Conservation (phyloP, 1,284 basidiomycete genomes). For the Ceratobasidium sp. region DNA sequence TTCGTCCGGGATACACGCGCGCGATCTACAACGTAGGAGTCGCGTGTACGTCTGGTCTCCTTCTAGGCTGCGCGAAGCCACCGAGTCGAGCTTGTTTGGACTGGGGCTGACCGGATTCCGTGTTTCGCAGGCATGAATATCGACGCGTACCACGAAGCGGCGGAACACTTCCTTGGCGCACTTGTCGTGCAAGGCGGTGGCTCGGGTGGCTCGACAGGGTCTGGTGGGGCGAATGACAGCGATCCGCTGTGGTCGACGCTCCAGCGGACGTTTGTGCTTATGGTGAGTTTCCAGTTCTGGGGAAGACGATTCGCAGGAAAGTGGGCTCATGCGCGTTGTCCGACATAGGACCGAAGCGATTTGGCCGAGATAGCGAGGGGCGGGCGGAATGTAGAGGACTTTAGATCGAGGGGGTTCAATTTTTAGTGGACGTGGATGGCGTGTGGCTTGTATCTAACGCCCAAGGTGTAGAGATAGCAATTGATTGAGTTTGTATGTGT, state of each 20-base stretch:
- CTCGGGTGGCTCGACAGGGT: conserved; percentile 40
- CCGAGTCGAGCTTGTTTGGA: conserved; percentile 14
- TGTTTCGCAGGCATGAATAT: conserved; percentile 84
- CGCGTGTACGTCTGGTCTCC: conserved; percentile 72
- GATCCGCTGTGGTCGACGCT: conserved; percentile 94
- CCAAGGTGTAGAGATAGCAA: conserved; percentile 7
- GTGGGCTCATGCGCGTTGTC: neutral
- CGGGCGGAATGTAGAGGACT: conserved; percentile 51
- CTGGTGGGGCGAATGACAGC: conserved; percentile 73
- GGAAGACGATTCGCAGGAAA: no score
- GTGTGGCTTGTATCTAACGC: neutral
- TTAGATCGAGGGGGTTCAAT: conserved; percentile 47
- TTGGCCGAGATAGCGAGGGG: conserved; percentile 62
- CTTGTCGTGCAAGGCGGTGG: conserved; percentile 79
- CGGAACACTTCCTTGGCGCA: conserved; percentile 95
- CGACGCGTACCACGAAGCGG: conserved; percentile 94
- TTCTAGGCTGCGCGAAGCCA: conserved; percentile 4
- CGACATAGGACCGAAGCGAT: conserved; percentile 59
- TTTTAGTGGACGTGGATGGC: conserved; percentile 29
- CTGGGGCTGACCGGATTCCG: neutral
- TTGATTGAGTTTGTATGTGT: conserved; percentile 35
- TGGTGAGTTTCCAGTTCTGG: conserved; percentile 65
- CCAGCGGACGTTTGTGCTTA: conserved; percentile 79
- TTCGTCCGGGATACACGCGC: conserved; percentile 95
- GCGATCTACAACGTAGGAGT: conserved; percentile 99